Evolutionary conservation across 805 yeast species (phyloP).

Genomic region (Barnettozyma californica): DNA sequence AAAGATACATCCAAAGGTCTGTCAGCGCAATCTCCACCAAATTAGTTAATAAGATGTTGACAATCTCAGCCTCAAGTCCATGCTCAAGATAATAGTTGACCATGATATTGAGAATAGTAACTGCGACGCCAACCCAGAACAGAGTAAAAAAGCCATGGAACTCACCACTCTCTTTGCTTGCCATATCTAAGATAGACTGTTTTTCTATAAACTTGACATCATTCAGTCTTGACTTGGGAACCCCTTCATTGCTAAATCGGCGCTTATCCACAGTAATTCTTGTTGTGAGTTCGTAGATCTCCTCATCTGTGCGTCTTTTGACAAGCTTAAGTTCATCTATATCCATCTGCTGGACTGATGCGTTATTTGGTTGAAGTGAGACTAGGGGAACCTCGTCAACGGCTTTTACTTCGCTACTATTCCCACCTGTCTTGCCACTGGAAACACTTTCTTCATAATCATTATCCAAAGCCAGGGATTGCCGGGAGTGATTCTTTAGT

Average conservation of each 20-base stretch:
- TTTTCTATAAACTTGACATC: constrained; percentile 21
- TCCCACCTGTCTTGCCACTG: not conserved
- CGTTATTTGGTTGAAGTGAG: not conserved
- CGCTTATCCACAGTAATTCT: constrained; percentile 15
- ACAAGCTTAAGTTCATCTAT: constrained; percentile 4
- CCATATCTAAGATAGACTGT: constrained; percentile 22
- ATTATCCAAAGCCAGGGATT: constrained; percentile 1
- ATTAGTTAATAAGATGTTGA: constrained; percentile 54
- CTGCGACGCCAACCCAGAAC: constrained; percentile 57
- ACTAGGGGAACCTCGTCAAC: not conserved
- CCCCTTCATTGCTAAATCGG: constrained; percentile 22
- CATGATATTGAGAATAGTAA: constrained; percentile 42
- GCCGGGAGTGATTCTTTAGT: not conserved
- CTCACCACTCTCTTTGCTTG: constrained; percentile 16
- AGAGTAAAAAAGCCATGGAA: constrained; percentile 81
- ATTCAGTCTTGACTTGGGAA: constrained; percentile 22
- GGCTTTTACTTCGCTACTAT: not conserved
- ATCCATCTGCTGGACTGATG: not conserved
- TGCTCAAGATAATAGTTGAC: constrained; percentile 46
- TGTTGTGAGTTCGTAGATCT: constrained; percentile 17
- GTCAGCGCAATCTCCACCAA: constrained; percentile 62
- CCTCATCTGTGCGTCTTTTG: constrained; percentile 15
- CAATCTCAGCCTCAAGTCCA: constrained; percentile 50
- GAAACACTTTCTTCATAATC: constrained; percentile 5
- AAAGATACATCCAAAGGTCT: constrained; percentile 69